phyloP scores from a whole-genome alignment of 345 rosid species.

The Populus ilicifolia region DNA sequence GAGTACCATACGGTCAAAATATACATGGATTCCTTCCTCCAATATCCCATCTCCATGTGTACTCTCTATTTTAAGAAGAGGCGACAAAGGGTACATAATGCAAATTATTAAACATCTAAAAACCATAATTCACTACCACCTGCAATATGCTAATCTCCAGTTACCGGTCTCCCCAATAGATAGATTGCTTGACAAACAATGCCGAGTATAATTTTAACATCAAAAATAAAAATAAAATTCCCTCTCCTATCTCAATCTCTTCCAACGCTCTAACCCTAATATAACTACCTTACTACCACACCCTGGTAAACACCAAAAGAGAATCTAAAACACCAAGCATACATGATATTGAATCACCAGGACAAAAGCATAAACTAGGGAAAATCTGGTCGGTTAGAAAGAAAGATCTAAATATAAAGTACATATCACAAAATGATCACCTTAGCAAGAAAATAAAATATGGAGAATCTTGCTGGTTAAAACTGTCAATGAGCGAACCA shows the following conservation, averaged over 20 bases:
- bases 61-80: background rate
- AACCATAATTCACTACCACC: background rate
- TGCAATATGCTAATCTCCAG: background rate
- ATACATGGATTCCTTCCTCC: background rate
- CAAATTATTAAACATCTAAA: background rate
- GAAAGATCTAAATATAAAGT: conserved; percentile 12
- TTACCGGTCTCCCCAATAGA: background rate
- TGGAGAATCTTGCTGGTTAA: conserved; percentile 66
- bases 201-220: background rate
- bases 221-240: background rate
- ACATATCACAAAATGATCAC: conserved; percentile 30
- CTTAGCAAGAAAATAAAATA: conserved; percentile 86
- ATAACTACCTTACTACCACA: background rate
- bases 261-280: background rate
- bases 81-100: background rate
- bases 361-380: background rate
- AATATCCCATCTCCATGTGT: background rate
- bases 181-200: background rate
- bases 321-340: background rate
- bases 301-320: background rate
- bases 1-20: background rate
- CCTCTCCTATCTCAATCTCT: background rate
- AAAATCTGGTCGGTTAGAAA: background rate
- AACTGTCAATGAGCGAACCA: conserved; percentile 71
- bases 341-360: background rate